Evolutionary conservation across 208 protist genomes (phyloP).

Genomic region (Strigomonas culicis): DNA sequence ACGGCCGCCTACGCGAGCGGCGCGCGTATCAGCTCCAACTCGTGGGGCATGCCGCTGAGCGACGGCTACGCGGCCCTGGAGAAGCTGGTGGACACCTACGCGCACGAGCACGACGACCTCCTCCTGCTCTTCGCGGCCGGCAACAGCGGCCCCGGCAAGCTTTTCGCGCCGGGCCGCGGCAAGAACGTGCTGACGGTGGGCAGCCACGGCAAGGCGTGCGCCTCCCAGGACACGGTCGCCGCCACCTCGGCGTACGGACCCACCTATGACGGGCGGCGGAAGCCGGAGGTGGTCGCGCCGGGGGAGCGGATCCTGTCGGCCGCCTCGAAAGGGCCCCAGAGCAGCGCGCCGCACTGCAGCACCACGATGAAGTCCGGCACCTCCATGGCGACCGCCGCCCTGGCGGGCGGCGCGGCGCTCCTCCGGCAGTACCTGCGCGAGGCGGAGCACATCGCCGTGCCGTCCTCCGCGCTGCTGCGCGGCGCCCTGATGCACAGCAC

Average conservation of each 20-base stretch:
- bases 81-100: conserved; percentile 57
- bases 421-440: conserved; percentile 84
- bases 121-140: conserved; percentile 77
- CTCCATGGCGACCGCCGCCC: conserved; percentile 88
- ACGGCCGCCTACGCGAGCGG: conserved; percentile 44
- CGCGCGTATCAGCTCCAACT: conserved; percentile 84
- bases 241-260: conserved; percentile 56
- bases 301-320: conserved; percentile 47
- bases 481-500: conserved; percentile 47
- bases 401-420: conserved; percentile 69
- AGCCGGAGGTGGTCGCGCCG: conserved; percentile 81
- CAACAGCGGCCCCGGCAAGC: conserved; percentile 30
- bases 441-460: conserved; percentile 23
- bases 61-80: conserved; percentile 58
- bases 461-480: conserved; percentile 60
- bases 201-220: conserved; percentile 28
- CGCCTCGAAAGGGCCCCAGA: conserved; percentile 21
- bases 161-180: conserved; percentile 47
- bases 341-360: conserved; percentile 26
- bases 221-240: conserved; percentile 32
- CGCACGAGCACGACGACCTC: conserved; percentile 51
- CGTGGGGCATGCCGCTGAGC: conserved; percentile 63
- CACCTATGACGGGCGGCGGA: conserved; percentile 75
- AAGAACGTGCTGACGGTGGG: conserved; percentile 91
- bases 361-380: conserved; percentile 56